Base-by-base conservation (phyloP, 192 early-diverging fungal genomes). In the Coemansia sp. region DNA sequence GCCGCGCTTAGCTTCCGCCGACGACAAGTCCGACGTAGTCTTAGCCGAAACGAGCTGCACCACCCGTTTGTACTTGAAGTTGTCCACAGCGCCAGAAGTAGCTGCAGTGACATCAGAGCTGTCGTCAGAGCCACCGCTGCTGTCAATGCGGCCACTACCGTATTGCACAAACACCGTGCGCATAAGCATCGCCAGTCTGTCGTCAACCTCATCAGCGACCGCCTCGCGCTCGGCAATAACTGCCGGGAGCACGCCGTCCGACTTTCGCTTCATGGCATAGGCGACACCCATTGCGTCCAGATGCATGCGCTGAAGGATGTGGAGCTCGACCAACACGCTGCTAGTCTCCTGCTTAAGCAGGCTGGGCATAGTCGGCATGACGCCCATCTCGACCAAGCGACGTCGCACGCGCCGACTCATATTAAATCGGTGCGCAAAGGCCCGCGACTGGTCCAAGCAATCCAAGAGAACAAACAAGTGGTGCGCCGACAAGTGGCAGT, bases 301-400 rank as follows among this genome's bases (percentile, higher is more conserved):
- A 31, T 90, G 88, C 88, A 93, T 91, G 62, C 91, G 91, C 70
- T 91, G 87, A 62, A 97, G 79, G 29, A 94, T 92, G 61, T 74
- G 86, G 40, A 85, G 82, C 68, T 87, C 75, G 64, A 91, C 83
- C 67, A 89, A 79, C 47, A 88, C 86, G 68, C 85, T 89, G 27
- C 77, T 83, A 12, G 94, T 93, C 77, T 98, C 96, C 72, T 96
- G 94, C 67, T 94, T 96, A 25, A 96, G 85, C 43, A 98, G 64
- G 59, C 96, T 96, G 19, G 96, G 96, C 64, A 96, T 70, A 41
- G 94, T 93, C 19, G 92, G 89, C 86, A 96, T 94, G 27, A 94
- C 92, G 12, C 94, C 93, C 87, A 86, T 73, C 78, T 88, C 85
- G 72, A 92, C 69, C 60, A 98, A 84, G 17, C 92, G 90, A 47